Percentiles rank a stretch among this genome's conserved stretches.
Evolutionary conservation across 2,329 filamentous ascomycete species (phyloP).

Genomic region (Elsinoe batatas): DNA sequence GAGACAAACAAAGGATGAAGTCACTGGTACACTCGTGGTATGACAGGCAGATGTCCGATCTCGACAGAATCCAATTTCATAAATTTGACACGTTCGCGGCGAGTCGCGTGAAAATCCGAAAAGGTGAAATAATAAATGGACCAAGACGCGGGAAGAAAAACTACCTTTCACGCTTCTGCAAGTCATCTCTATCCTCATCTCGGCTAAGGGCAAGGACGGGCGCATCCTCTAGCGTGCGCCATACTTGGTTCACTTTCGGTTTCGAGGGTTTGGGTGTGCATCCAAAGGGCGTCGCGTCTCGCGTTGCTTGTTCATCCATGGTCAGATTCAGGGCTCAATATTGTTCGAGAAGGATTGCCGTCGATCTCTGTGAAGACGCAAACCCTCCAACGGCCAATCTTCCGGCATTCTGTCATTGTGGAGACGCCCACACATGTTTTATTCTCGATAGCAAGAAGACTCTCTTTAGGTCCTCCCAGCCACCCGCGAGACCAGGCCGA

Average conservation of each 20-base stretch:
- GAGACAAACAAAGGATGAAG: not conserved
- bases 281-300: not conserved
- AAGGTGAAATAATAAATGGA: too few relatives aligned
- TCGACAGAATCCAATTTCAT: not conserved
- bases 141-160: too few relatives aligned
- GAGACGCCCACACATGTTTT: not conserved
- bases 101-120: not conserved
- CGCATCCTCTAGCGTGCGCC: constrained; percentile 2
- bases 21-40: not conserved
- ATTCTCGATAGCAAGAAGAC: constrained; percentile 2
- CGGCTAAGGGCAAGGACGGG: not conserved
- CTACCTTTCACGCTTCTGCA: not conserved
- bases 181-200: constrained; percentile 5
- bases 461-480: constrained; percentile 1
- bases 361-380: not conserved
- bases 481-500: not conserved
- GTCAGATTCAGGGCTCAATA: not conserved
- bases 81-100: not conserved
- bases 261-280: not conserved
- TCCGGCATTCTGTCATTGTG: constrained; percentile 6
- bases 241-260: not conserved
- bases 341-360: constrained; percentile 7
- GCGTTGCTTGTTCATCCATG: not conserved
- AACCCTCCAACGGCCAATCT: not conserved
- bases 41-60: constrained; percentile 4